Conservation (phyloP, 2,329 filamentous ascomycete species). For the Domatiomyces catenatus region DNA sequence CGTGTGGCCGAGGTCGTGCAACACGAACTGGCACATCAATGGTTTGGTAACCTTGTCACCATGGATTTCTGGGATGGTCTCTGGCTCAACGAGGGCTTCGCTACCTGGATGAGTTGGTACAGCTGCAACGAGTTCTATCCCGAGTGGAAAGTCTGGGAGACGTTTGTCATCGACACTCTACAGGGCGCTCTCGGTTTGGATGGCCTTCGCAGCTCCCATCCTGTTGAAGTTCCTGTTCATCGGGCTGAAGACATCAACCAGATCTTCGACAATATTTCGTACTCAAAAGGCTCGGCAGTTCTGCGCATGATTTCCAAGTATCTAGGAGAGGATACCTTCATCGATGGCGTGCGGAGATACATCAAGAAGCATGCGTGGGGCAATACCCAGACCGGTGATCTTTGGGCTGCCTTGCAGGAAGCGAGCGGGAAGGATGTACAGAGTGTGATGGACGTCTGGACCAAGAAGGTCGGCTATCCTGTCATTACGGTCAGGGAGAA, state of each 20-base stretch:
- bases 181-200: conserved; percentile 78
- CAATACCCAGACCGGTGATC: conserved; percentile 79
- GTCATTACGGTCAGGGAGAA: conserved; percentile 76
- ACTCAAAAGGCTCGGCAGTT: conserved; percentile 91
- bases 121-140: conserved; percentile 90
- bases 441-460: conserved; percentile 89
- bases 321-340: conserved; percentile 78
- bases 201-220: conserved; percentile 84
- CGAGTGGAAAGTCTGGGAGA: conserved; percentile 97
- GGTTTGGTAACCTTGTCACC: conserved; percentile 94
- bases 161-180: conserved; percentile 83
- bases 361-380: conserved; percentile 94
- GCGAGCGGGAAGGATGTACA: conserved; percentile 85
- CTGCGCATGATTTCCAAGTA: conserved; percentile 96
- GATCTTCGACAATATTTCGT: conserved; percentile 95
- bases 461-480: conserved; percentile 86
- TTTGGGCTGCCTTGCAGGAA: conserved; percentile 76
- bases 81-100: conserved; percentile 90
- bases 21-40: conserved; percentile 93
- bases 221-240: conserved; percentile 92
- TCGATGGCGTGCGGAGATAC: conserved; percentile 80
- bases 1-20: conserved; percentile 89
- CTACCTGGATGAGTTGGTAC: conserved; percentile 88
- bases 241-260: conserved; percentile 92
- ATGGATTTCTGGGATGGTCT: conserved; percentile 99